Evolutionary conservation across 2,329 filamentous ascomycete genomes (phyloP), one percentile per base, ranked within the genome.

Genomic region (Colletotrichum sansevieriae): DNA sequence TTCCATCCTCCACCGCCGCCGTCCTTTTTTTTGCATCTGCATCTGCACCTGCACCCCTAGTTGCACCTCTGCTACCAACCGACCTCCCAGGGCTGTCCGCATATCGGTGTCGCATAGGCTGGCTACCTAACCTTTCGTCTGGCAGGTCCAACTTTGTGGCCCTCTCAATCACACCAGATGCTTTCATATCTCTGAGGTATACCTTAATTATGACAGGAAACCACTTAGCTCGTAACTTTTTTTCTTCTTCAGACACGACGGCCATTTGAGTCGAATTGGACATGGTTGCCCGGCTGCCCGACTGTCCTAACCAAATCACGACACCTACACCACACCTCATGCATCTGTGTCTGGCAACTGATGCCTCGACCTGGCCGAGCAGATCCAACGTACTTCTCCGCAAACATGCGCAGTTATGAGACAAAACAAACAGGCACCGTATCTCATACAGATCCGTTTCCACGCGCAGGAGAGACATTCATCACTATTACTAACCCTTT

Each of bases 341-440:
- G 11, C n/a, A 18, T 4, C 25, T 13, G 22, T 29, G 33, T 13
- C 13, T 33, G 49, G 49, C 29, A 54, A 54, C 37, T 54, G 22
- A 54, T 54, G 29, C 49, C 29, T 52, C 49, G 49, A 33, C 49
- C 33, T 46, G 25, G 25, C 15, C 33, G n/a, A 54, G 33, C 18
- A 33, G 43, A 33, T 10, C 7, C 49, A 39, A 11, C 13, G 10
- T 15, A 54, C 49, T 54, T 54, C 29, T 60, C 57, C 57, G 57
- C 57, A 60, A 60, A 51, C 57, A 60, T 60, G 25, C 59, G 25
- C n/a, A 18, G 10, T 8, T 44, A 33, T 57, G 29, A 63, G 51
- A 63, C 51, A 46, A 57, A 56, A 41, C 47, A 44, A 11, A 10
- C 33, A 55, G 52, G 52, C 52, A 22, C 52, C 12, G 35, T 41